Evolutionary conservation across 2,329 filamentous ascomycete species (phyloP), one percentile per base, ranked within the genome.

Genomic region (Calycina herbarum): DNA sequence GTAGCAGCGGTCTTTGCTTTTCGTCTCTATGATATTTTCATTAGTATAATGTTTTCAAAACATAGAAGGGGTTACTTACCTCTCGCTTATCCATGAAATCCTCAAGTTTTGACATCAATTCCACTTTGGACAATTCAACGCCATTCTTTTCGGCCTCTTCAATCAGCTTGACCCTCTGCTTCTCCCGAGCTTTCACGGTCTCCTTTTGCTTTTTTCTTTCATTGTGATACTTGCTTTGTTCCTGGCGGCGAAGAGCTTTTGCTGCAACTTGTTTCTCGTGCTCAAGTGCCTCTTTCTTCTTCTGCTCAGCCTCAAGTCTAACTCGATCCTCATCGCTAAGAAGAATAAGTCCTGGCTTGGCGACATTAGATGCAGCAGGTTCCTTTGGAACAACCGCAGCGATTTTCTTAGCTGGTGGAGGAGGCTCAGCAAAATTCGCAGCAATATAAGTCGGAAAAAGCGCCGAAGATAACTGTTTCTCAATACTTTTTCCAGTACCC

Each of bases 21-120:
- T 5, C 17, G 20, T 62, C 5, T 40, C 61, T 62, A 5, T 35
- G 24, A 6, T 29, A 13, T 5, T 7, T 31, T 15, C 5, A 24
- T 61, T 54, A 61, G 42, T 20, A 33, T 35, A 11, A 8, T 57
- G 7, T 24, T 13, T 58, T 15, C 1, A 5, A 5, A 58, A 58
- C 17, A n/a, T 5, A 58, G 29, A 3, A 8, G 15, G 27, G 5
- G 17, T 31, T 15, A 62, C 68, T 24, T 67, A 70, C 70, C 42
- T 66, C 62, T 54, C 68, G 64, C 27, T 65, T 63, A 24, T 61
- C 59, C 69, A 72, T 70, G 31, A 63, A 67, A 27, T 24, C 42
- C 10, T 68, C 68, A 17, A 72, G 42, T 38, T 70, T 24, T 0
- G 51, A 20, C 20, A 66, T 27, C 11, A 71, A n/a, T 4, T 62